Evolutionary conservation across 1,139 yeast species (phyloP).

Genomic region (Hansenula sp.): DNA sequence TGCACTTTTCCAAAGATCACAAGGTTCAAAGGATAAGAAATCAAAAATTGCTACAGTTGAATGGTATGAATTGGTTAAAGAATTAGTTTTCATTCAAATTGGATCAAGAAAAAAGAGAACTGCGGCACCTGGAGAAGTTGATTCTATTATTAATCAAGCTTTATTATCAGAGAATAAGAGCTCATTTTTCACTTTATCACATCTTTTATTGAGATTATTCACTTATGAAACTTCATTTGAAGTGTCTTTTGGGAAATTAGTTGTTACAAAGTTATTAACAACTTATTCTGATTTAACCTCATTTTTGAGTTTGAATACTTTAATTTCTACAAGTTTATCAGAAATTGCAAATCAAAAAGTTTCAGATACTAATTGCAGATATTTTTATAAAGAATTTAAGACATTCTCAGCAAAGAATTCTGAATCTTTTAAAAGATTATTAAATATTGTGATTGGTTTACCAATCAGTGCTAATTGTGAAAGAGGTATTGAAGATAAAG

Average conservation of each 20-base stretch:
- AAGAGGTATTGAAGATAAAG: conserved; percentile 19
- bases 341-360: conserved; percentile 20
- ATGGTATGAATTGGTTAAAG: conserved; percentile 21
- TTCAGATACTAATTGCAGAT: conserved; percentile 16
- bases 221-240: conserved; percentile 18
- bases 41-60: conserved; percentile 3
- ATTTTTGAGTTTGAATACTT: conserved; percentile 10
- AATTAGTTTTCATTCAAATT: conserved; percentile 18
- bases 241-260: conserved; percentile 21
- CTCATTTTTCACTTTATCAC: conserved; percentile 7
- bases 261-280: conserved; percentile 15
- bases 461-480: conserved; percentile 17
- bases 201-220: conserved; percentile 13
- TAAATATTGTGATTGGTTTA: conserved; percentile 17
- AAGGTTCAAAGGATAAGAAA: conserved; percentile 1
- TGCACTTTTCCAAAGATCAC: conserved; percentile 8
- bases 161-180: conserved; percentile 4
- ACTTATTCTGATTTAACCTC: conserved; percentile 17
- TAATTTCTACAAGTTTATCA: conserved; percentile 10
- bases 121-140: conserved; percentile 12
- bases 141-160: conserved; percentile 9
- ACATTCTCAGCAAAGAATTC: conserved; percentile 8
- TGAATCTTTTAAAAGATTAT: conserved; percentile 18
- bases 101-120: conserved; percentile 11
- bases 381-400: conserved; percentile 19